Evolutionary conservation across 306 rosid species (phyloP).

Genomic region (Cotoneaster glaucophyllus): DNA sequence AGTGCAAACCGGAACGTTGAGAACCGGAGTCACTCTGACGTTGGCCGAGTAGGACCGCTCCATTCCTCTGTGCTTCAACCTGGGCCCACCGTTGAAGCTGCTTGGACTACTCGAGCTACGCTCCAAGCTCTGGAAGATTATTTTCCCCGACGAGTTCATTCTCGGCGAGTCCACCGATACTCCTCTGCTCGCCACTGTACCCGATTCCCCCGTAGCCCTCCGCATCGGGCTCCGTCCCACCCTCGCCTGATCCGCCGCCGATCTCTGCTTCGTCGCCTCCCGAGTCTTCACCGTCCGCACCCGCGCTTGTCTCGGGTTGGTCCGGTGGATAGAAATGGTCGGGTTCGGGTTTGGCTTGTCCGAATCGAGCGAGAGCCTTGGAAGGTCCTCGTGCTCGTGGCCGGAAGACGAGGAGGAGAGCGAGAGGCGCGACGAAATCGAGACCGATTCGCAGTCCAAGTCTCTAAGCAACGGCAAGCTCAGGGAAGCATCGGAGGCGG

Average conservation of each 20-base stretch:
- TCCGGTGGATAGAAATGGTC: constrained; percentile 29
- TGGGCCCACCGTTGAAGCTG: constrained; percentile 85
- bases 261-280: constrained; percentile 16
- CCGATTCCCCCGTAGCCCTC: constrained; percentile 22
- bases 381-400: constrained; percentile 88
- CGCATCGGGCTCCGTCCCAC: constrained; percentile 60
- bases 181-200: constrained; percentile 46
- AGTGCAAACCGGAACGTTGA: constrained; percentile 87
- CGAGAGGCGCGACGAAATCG: constrained; percentile 69
- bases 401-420: constrained; percentile 86
- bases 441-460: constrained; percentile 63
- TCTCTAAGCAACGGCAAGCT: constrained; percentile 53
- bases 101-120: constrained; percentile 96
- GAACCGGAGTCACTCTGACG: constrained; percentile 88
- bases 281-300: constrained; percentile 50
- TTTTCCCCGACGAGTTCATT: constrained; percentile 90
- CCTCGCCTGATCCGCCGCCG: constrained; percentile 29
- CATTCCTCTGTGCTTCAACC: constrained; percentile 79
- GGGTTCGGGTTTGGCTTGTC: constrained; percentile 43
- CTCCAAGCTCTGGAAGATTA: constrained; percentile 85
- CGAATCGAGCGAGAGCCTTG: constrained; percentile 63
- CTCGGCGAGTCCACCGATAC: constrained; percentile 89
- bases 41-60: constrained; percentile 93
- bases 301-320: constrained; percentile 29
- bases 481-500: constrained; percentile 32